Base-by-base conservation (phyloP, 2,329 filamentous ascomycete species). In the Sclerotinia nivalis region DNA sequence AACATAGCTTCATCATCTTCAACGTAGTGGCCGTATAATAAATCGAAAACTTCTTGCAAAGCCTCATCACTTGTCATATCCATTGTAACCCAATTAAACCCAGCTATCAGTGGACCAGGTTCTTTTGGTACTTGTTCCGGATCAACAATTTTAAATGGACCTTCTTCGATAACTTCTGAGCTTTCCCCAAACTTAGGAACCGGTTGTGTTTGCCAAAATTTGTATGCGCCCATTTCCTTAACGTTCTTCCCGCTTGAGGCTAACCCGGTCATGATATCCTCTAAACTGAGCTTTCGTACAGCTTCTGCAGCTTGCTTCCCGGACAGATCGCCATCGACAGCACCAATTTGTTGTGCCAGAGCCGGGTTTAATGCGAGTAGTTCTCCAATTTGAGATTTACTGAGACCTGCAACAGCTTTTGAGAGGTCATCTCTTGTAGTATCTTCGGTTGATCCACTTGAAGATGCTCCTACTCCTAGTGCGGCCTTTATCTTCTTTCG, bases 171-270 rank as follows among this genome's bases (percentile, higher is more conserved):
- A 50, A 81, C 78, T 73, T 85, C 82, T 71, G 84, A 81, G 66
- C 86, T 80, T 79, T 89, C 83, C 76, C 87, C 90, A 78, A 98
- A 97, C 77, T 90, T 90, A 65, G 92, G 92, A 71, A 99, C 96
- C 0, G 96, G 96, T 81, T 99, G 96, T 60, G 96, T 99, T 80
- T 93, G 90, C 96, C 96, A 99, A 83, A 99, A 99, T 82, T 97
- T 97, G 86, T 98, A 97, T 70, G 90, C 92, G 9, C 91, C 93
- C 93, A 97, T 97, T 78, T 97, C 94, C 83, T 97, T 97, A 76
- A 89, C 90, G 77, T 97, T 97, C 85, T 96, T 96, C 69, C 91
- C 92, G 72, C 88, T 89, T 10, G 92, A 84, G 22, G 93, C 91
- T 76, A 92, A 81, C 0, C 91, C 90, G 1, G 91, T 92, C 86